Evolutionary conservation across 768 basidiomycete species (phyloP), one percentile per base, ranked within the genome.

Genomic region (Lentinus tigrinus): DNA sequence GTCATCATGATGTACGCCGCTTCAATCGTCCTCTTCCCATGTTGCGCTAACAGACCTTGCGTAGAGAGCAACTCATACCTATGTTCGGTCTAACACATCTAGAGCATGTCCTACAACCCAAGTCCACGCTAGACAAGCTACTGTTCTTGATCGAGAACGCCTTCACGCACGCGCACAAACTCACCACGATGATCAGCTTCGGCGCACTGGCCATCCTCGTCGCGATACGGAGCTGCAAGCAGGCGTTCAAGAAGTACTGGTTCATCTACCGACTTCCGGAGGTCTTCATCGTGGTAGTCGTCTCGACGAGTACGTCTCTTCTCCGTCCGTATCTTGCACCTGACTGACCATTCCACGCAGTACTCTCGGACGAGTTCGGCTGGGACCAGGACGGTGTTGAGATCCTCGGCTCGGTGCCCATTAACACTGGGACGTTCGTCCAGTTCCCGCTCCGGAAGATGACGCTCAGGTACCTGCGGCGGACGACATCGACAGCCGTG

Each of bases 401-500:
- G 28, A 89, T 97, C 54, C 80, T 99, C 7, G 97, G 97, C 10
- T 71, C 79, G 9, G 88, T 99, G 31, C 77, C 86, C 8, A 74
- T 91, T 63, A 78, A 78, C 40, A 82, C 81, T 16, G 84, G 84
- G 23, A 67, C 84, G 72, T 88, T 93, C 62, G 74, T 98, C 63
- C 81, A 83, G 56, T 82, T 92, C 64, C 97, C 97, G 4, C 65
- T 98, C 2, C 77, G 76, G 27, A 73, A 79, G 16, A 70, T 76
- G 23, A 85, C 84, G 31, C 67, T 88, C 58, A 81, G 78, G 57
- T 91, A 85, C 67, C 75, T 96, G 24, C 83, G 82, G 28, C 77
- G 83, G 44, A 97, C 95, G 0, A 95, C 94, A 1, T 88, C 90
- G 1, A 93, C 91, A 2, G 89, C 93, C 4, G 81, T 91, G 89